Evolutionary conservation across 352 stramenopile species (phyloP).

Genomic region (Globisporangium emineosum): DNA sequence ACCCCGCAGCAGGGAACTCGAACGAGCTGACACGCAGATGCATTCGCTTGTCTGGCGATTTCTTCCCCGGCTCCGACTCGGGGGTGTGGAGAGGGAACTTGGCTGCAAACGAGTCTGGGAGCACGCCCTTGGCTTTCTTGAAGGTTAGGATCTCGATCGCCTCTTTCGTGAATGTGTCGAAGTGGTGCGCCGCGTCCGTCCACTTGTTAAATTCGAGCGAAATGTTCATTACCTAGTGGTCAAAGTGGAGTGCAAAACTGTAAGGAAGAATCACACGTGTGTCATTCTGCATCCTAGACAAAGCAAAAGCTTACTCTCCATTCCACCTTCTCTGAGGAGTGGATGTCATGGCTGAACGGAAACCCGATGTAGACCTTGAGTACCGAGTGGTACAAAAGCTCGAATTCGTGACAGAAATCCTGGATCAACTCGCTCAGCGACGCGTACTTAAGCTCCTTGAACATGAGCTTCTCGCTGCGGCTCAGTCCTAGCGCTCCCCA

Average conservation of each 20-base stretch:
- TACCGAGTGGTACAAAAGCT: conserved; percentile 59
- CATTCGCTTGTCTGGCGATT: conserved; percentile 38
- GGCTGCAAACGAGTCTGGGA: conserved; percentile 55
- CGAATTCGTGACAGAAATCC: conserved; percentile 68
- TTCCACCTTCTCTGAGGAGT: conserved; percentile 85
- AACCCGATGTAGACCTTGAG: conserved; percentile 82
- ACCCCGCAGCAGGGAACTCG: conserved; percentile 31
- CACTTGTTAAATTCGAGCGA: conserved; percentile 40
- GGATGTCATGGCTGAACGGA: conserved; percentile 82
- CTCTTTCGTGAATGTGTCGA: conserved; percentile 71
- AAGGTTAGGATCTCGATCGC: conserved; percentile 62
- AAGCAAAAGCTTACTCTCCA: conserved; percentile 54
- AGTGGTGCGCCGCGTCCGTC: conserved; percentile 49
- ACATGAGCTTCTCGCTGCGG: conserved; percentile 80
- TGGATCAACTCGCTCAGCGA: conserved; percentile 74
- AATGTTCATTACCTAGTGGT: conserved; percentile 61
- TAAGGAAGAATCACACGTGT: neutral
- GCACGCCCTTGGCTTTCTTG: conserved; percentile 53
- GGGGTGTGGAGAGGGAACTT: conserved; percentile 64
- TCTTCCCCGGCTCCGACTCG: conserved; percentile 44
- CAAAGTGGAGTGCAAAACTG: neutral
- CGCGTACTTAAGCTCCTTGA: conserved; percentile 80
- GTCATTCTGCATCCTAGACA: neutral
- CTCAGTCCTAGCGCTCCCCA: conserved; percentile 85
- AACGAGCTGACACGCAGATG: conserved; percentile 29